A percentile compares a stretch with the other conserved stretches of the same genome.
phyloP scores from a whole-genome alignment of 2,329 filamentous ascomycete species.

The Stemphylium lycopersici region DNA sequence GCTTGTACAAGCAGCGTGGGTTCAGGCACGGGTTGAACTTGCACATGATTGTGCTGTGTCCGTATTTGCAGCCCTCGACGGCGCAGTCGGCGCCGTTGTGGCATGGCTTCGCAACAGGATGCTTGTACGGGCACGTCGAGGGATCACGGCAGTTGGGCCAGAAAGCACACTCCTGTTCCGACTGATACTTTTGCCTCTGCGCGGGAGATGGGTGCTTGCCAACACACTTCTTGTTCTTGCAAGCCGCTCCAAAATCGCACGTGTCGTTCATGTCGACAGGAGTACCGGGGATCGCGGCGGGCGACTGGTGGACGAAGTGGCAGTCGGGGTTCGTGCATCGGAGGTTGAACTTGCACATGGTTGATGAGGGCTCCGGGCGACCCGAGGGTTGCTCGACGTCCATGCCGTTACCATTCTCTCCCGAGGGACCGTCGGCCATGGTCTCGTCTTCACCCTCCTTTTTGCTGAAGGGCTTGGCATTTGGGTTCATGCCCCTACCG shows the following conservation, averaged over 20 bases:
- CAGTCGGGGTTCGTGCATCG: conserved; percentile 88
- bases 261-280: conserved; percentile 79
- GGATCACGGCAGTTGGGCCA: conserved; percentile 87
- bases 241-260: conserved; percentile 86
- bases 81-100: conserved; percentile 90
- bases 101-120: conserved; percentile 85
- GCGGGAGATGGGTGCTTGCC: conserved; percentile 92
- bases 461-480: conserved; percentile 58
- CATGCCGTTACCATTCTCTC: conserved; percentile 53
- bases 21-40: conserved; percentile 92
- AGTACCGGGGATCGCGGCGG: conserved; percentile 78
- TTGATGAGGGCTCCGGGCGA: conserved; percentile 66
- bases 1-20: conserved; percentile 84
- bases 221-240: conserved; percentile 94
- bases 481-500: conserved; percentile 56
- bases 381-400: conserved; percentile 66
- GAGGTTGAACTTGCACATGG: conserved; percentile 87
- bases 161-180: conserved; percentile 87
- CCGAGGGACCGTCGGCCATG: conserved; percentile 45
- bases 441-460: conserved; percentile 48
- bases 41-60: conserved; percentile 83
- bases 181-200: conserved; percentile 75
- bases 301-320: conserved; percentile 92
- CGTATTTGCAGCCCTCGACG: conserved; percentile 83
- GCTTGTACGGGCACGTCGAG: conserved; percentile 82